Conservation (phyloP, 805 yeast genomes). For the fission yeast (Schizosaccharomyces pombe) region DNA sequence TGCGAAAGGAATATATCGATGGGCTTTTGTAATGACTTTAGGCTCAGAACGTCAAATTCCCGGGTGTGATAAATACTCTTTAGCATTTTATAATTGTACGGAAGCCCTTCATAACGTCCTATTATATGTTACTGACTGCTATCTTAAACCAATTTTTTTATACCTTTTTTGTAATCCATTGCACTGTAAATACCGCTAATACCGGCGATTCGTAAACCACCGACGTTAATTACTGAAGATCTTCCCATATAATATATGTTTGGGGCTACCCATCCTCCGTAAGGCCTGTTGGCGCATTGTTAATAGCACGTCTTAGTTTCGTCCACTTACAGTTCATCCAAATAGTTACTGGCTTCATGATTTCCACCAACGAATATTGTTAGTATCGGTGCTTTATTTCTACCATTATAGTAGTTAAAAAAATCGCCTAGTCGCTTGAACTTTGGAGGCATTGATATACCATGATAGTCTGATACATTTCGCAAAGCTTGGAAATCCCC, state of each 20-base stretch:
- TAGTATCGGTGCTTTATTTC: slow-evolving; percentile 38
- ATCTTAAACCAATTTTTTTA: no score
- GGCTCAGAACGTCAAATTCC: slow-evolving; percentile 32
- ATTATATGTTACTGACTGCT: not conserved
- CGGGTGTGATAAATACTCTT: slow-evolving; percentile 55
- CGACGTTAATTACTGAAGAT: slow-evolving; percentile 47
- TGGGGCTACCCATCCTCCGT: slow-evolving; percentile 88
- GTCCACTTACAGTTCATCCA: slow-evolving; percentile 28
- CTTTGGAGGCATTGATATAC: slow-evolving; percentile 60
- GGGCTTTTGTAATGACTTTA: slow-evolving; percentile 20
- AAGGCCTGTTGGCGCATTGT: slow-evolving; percentile 12
- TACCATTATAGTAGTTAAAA: slow-evolving; percentile 40
- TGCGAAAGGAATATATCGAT: slow-evolving; percentile 50
- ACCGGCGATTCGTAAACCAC: slow-evolving; percentile 59
- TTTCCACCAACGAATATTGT: slow-evolving; percentile 86
- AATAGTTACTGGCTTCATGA: slow-evolving; percentile 69
- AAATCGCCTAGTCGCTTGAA: slow-evolving; percentile 62
- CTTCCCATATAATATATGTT: slow-evolving; percentile 69
- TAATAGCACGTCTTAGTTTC: not conserved
- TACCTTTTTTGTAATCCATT: slow-evolving; percentile 22
- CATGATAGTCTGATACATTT: slow-evolving; percentile 33
- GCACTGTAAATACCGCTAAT: slow-evolving; percentile 60
- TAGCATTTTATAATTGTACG: slow-evolving; percentile 24
- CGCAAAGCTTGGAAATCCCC: slow-evolving; percentile 70
- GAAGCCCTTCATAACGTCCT: slow-evolving; percentile 21